Evolutionary conservation across 129 eudicot genomes (phyloP), one percentile per base, ranked within the genome.

Genomic region (Chrysanthemum seticuspe): DNA sequence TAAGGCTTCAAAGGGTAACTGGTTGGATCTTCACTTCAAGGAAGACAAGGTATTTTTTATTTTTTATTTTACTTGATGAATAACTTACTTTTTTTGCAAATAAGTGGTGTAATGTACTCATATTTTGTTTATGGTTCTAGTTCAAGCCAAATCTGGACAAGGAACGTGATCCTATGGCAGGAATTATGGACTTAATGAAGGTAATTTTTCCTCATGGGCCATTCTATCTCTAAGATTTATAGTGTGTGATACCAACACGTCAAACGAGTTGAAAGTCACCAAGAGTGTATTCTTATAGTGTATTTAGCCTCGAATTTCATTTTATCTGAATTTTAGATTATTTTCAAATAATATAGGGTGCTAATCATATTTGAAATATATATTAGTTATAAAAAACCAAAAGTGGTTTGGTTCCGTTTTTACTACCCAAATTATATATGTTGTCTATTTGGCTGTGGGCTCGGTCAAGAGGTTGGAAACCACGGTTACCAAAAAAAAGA

Each of bases 141-240:
- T 52, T 94, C 62, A 94, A 90, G 86, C 91, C 98, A 8, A 81
- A 58, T 69, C 51, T 94, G 58, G 96, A 79, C 74, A 90, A 94
- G 81, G 96, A 83, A 63, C 76, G 82, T 56, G 98, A 94, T 65
- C 98, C 97, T 3, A 93, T 93, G 98, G 92, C 96, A 14, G 97
- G 98, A 65, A 93, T 93, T 40, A 90, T 93, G 98, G 97, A 87
- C 73, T 74, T 93, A 68, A 93, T 93, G 98, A 93, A 93, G 98
- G 98, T 93, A 80, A 6, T 3, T 10, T 8, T 40, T 40, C 9
- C 47, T 40, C 10, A 40, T 40, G 2, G 10, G 47, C 47, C 9
- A 62, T 62, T 10, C 3, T 27, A 27, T 29, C 16, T 62, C 0
- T 27, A 21, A 10, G 40, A 18, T 65, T 44, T 15, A 36, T 36